Evolutionary conservation across 495 filamentous ascomycete species (phyloP), one percentile per base, ranked within the genome.

Genomic region (Aspergillus sclerotiicarbonarius): DNA sequence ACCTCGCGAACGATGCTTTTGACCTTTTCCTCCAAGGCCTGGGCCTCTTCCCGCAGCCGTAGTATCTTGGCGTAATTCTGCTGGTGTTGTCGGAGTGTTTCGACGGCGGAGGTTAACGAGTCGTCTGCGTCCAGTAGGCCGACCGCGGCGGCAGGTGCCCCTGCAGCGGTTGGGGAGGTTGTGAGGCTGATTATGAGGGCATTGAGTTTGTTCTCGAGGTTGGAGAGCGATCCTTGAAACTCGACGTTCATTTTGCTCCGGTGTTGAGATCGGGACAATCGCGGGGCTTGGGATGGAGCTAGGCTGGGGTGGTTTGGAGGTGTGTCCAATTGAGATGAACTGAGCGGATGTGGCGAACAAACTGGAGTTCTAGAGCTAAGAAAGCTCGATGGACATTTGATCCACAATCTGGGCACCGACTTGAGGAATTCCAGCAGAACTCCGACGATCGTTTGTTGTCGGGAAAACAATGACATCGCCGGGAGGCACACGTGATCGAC

Each of bases 121-220:
- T 78, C 74, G 64, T 80, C 77, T 3, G 76, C 74, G 32, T 70
- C 63, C 13, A 80, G 66, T n/a, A 80, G 67, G 51, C 67, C 65
- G 37, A 68, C 33, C 1, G 76, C 74, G 0, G 76, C 74, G 8
- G 70, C 63, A 13, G 77, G 75, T 4, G 77, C 77, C 44, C 69
- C 71, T 4, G 72, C 67, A 4, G 76, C 77, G 13, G 76, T 72
- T 8, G 77, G 74, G 8, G 73, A 71, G 25, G 72, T 75, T 1
- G 75, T 78, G 8, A 80, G 69, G 43, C 67, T 74, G 0, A 57
- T 70, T 18, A 80, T 37, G 9, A 80, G 73, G 41, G 67, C 61
- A 61, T 76, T 78, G 63, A 80, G 72, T 48, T 69, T 72, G 19
- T 59, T 62, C 61, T 78, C 77, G 43, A 80, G 69, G 43, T 65